phyloP scores from a whole-genome alignment of 23 red algal genomes.

The Chondrus crispus region DNA sequence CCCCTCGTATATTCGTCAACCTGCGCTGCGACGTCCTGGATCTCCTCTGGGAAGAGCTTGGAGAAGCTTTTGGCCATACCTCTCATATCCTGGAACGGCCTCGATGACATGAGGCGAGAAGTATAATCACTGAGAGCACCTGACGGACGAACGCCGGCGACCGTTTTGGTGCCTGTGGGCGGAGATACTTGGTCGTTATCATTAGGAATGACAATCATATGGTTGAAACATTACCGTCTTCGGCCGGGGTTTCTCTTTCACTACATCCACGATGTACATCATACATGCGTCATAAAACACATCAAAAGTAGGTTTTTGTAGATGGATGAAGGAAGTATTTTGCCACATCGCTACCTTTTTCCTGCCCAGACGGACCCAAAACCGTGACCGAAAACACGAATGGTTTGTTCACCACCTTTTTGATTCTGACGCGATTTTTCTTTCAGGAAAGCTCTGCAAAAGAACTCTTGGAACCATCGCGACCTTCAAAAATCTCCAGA shows the following conservation, averaged over 20 bases:
- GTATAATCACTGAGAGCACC: conserved; percentile 93
- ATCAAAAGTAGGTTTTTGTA: background rate
- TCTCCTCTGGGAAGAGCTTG: conserved; percentile 76
- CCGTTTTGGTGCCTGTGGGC: conserved; percentile 95
- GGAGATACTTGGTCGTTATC: conserved; percentile 95
- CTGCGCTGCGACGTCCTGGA: conserved; percentile 89
- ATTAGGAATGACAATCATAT: conserved; percentile 95
- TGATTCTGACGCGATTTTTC: background rate
- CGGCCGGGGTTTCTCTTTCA: background rate
- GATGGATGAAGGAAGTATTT: background rate
- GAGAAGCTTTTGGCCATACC: conserved; percentile 88
- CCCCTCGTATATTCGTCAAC: conserved; percentile 88
- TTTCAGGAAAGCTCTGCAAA: background rate
- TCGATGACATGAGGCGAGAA: conserved; percentile 70
- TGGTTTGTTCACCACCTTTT: background rate
- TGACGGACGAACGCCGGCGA: conserved; percentile 75
- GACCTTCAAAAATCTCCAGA: background rate
- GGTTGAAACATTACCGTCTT: conserved; percentile 10
- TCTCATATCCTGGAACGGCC: conserved; percentile 81
- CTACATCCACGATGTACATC: background rate
- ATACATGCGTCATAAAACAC: background rate
- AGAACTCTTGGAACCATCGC: background rate
- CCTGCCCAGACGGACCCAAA: background rate
- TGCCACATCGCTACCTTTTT: background rate
- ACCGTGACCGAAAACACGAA: background rate